These are phyloP conservation scores for Malus hybrid DNA, from an alignment of 331 rosid genomes.

Conservation along the genomic window DNA sequence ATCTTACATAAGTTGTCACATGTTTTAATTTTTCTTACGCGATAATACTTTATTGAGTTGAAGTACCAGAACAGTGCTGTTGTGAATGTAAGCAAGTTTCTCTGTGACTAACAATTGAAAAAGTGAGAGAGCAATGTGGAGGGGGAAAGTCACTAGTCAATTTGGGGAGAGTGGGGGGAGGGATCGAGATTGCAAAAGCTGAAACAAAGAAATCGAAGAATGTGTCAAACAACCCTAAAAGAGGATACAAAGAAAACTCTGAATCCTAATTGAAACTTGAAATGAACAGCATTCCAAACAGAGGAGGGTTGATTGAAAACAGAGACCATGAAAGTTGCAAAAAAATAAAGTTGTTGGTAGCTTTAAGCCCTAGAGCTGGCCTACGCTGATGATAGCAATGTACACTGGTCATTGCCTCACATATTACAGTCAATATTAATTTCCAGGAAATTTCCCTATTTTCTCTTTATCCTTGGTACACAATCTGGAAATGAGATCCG, in stretches of 20 bases:
- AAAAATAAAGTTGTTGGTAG: neutral
- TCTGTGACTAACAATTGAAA: neutral
- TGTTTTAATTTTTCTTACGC: no score
- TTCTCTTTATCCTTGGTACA: neutral
- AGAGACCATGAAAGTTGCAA: neutral
- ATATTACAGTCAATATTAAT: neutral
- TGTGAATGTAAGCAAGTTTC: neutral
- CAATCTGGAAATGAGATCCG: no score
- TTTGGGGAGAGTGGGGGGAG: neutral
- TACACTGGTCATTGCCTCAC: neutral
- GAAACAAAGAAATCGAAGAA: slow-evolving; percentile 14
- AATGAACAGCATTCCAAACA: neutral
- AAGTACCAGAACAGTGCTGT: no score
- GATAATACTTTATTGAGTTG: neutral
- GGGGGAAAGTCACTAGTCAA: neutral
- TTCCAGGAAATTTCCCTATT: neutral
- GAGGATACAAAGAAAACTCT: slow-evolving; percentile 23
- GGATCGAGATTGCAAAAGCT: slow-evolving; percentile 14
- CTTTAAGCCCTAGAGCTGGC: neutral
- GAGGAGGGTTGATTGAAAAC: neutral
- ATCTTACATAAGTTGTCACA: neutral
- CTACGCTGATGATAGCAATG: no score
- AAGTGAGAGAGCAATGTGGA: no score
- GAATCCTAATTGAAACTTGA: neutral
- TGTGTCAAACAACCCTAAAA: slow-evolving; percentile 11